Evolutionary conservation across 495 filamentous ascomycete species (phyloP).

Genomic region (Filosporella fistucella): DNA sequence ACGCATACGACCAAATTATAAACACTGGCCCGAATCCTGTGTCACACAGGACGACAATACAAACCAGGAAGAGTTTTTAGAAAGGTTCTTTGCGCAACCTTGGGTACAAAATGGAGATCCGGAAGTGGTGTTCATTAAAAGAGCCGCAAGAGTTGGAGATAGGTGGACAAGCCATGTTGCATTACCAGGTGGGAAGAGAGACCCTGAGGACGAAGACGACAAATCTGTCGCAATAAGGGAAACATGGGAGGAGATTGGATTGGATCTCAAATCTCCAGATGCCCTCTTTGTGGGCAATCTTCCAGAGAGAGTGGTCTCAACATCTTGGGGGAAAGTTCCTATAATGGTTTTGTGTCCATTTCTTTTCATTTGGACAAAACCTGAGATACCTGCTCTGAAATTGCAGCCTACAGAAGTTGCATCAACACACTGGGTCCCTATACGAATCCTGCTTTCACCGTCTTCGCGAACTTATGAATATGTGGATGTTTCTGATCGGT

Average conservation of each 20-base stretch:
- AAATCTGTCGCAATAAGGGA: slow-evolving; percentile 63
- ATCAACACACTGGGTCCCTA: slow-evolving; percentile 73
- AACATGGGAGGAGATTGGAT: slow-evolving; percentile 66
- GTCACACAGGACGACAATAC: slow-evolving; percentile 24
- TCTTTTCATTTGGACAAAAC: slow-evolving; percentile 59
- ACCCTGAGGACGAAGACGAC: slow-evolving; percentile 64
- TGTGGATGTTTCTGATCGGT: slow-evolving; percentile 63
- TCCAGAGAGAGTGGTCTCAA: slow-evolving; percentile 68
- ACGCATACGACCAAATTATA: slow-evolving; percentile 58
- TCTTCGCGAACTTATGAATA: slow-evolving; percentile 56
- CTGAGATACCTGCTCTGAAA: slow-evolving; percentile 51
- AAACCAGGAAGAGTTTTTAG: slow-evolving; percentile 34
- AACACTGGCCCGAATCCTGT: slow-evolving; percentile 40
- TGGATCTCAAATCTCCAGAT: slow-evolving; percentile 53
- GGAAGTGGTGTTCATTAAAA: slow-evolving; percentile 74
- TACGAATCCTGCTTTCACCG: slow-evolving; percentile 60
- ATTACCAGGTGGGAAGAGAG: slow-evolving; percentile 68
- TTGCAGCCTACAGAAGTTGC: slow-evolving; percentile 72
- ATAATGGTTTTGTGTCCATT: slow-evolving; percentile 78
- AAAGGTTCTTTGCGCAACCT: slow-evolving; percentile 59
- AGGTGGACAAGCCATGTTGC: slow-evolving; percentile 76
- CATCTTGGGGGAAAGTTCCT: slow-evolving; percentile 66
- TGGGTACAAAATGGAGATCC: slow-evolving; percentile 75
- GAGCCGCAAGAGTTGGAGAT: slow-evolving; percentile 65
- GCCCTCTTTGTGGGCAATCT: slow-evolving; percentile 62